Percentiles rank a stretch among this genome's conserved stretches.
These are phyloP conservation scores for Gliomastix tumulicola DNA, from an alignment of 2,329 filamentous ascomycete species.

Conservation along the genomic window DNA sequence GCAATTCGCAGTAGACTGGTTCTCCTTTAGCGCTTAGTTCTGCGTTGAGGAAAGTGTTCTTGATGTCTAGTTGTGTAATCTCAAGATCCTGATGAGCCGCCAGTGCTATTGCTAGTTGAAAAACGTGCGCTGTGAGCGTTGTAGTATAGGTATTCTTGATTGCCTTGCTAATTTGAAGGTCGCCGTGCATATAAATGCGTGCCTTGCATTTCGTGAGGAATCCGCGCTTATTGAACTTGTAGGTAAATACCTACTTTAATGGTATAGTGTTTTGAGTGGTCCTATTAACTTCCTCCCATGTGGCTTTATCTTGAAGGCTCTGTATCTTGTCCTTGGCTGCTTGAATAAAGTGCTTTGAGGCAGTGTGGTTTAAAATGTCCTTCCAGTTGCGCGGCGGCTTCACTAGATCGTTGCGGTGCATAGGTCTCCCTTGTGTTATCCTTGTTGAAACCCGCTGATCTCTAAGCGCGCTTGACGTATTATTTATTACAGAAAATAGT, in stretches of 20 bases:
- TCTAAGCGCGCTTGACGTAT: too few relatives aligned
- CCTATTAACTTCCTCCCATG: background rate
- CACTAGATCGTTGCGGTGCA: too few relatives aligned
- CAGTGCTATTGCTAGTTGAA: too few relatives aligned
- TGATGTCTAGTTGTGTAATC: background rate
- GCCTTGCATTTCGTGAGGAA: constrained; percentile 2
- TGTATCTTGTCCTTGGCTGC: background rate
- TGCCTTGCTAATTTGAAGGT: background rate
- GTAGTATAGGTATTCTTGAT: constrained; percentile 1
- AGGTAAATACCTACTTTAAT: constrained; percentile 4
- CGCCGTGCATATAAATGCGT: constrained; percentile 1
- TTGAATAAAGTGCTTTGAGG: background rate
- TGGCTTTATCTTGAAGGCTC: background rate
- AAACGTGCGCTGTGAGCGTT: too few relatives aligned
- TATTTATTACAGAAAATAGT: too few relatives aligned
- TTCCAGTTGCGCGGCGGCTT: too few relatives aligned
- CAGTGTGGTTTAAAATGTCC: too few relatives aligned
- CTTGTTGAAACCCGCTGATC: too few relatives aligned
- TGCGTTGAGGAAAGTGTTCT: background rate
- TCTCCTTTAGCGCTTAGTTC: too few relatives aligned
- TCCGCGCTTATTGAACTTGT: constrained; percentile 3
- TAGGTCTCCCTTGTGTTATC: too few relatives aligned
- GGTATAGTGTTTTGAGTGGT: background rate
- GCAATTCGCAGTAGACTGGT: background rate
- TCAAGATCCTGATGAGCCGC: background rate